Evolutionary conservation across 495 filamentous ascomycete genomes (phyloP), one percentile per base, ranked within the genome.

Genomic region (Neurospora sp.): DNA sequence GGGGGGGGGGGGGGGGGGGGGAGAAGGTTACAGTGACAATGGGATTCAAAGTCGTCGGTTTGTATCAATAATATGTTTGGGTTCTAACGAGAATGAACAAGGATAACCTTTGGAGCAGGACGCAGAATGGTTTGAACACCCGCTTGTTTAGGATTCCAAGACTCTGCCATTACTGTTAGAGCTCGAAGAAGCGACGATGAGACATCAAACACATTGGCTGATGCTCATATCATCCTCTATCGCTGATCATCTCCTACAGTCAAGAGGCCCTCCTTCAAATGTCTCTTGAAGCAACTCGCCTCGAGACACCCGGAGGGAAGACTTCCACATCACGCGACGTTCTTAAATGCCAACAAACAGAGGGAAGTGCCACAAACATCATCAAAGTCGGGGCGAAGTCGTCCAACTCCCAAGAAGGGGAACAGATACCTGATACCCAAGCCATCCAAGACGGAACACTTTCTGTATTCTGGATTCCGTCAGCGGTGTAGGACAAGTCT

Each of bases 221-320:
- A 59, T 59, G 9, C 3, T 11, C 46, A 12, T 20, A 9, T 11
- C 16, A n/a, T 18, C 5, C 8, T 18, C 41, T 7, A 8, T n/a
- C 41, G 5, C 8, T 18, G 2, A 7, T 8, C 16, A 44, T n/a
- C 41, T 4, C 39, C 40, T n/a, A 48, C n/a, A 11, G 0, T 11
- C 3, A 5, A 10, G 0, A 20, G 5, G 3, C 1, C 1, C 20
- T 14, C 0, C 48, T 27, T 14, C 10, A 6, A 22, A 0, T 22
- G 20, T 14, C 10, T 14, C 20, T 59, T 12, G 9, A 27, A 53
- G 46, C 20, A 53, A 12, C 1, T 53, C 20, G 18, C 18, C 9
- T 48, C 46, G 10, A 11, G 44, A 48, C 20, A 6, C 10, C 20
- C 20, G 10, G 20, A 12, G 10, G 20, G 27, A 59, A 48, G 3